phyloP scores from a whole-genome alignment of 2,329 filamentous ascomycete species.

The Dissoconium aciculare region DNA sequence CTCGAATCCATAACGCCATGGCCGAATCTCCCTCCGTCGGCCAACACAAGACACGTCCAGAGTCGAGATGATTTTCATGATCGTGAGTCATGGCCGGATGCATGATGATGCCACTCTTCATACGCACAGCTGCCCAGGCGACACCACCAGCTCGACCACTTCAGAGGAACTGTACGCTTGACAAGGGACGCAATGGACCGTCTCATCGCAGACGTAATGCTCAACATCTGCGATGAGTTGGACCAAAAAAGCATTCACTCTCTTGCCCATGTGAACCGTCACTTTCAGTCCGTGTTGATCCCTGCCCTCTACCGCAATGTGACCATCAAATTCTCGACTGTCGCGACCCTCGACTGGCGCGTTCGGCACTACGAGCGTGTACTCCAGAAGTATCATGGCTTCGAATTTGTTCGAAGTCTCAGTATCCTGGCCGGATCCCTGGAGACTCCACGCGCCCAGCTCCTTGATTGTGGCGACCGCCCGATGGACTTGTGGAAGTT shows the following conservation, averaged over 20 bases:
- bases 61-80: conserved; percentile 1
- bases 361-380: conserved; percentile 1
- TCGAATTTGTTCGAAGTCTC: neutral
- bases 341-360: conserved; percentile 1
- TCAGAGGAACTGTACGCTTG: neutral
- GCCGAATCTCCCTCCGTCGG: neutral
- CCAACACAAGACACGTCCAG: neutral
- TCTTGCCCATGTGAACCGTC: neutral
- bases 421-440: neutral
- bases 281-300: neutral
- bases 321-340: neutral
- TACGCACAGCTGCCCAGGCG: conserved; percentile 1
- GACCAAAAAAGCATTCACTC: neutral
- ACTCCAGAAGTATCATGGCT: neutral
- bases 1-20: neutral
- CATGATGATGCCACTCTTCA: neutral
- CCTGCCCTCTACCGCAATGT: neutral
- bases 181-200: neutral
- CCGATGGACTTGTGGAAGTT: neutral
- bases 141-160: neutral
- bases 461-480: conserved; percentile 1
- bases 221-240: conserved; percentile 1
- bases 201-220: conserved; percentile 1
- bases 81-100: conserved; percentile 1
- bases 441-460: neutral